Evolutionary conservation across 2,329 filamentous ascomycete species (phyloP), one percentile per base, ranked within the genome.

Genomic region (Knoxdaviesia capensis): DNA sequence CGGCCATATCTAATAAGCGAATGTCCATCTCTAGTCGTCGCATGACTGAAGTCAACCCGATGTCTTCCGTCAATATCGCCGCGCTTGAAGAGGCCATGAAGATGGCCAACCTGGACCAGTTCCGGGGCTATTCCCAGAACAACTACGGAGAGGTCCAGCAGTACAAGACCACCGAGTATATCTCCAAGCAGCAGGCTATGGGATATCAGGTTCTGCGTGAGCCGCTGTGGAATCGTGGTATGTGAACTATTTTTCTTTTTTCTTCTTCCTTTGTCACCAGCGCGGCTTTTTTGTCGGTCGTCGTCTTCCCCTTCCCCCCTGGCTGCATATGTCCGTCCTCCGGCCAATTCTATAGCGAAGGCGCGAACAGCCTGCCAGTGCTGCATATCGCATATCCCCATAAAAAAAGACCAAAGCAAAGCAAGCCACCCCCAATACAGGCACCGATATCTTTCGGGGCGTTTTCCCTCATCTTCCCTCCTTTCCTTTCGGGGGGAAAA

Each of bases 201-300:
- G 74, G 73, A 49, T 74, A 74, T 55, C 74, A 77, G 57, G 60
- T 78, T 44, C 61, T 78, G 44, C 60, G 64, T 41, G 70, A 78
- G 55, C 71, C 74, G 47, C 61, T 70, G 40, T 77, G 72, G 71
- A 78, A 78, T 54, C 77, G 76, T 64, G 73, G 74, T 76, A 60
- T 54, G 59, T 56, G 44, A 44, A 41, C 41, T 41, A 34, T 31
- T 40, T 42, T 39, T 35, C 38, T 38, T 39, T 41, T 38, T 45
- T 39, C 36, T 41, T 41, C 34, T 34, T 32, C 39, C 35, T 31
- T 40, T 34, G n/a, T 35, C 40, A 36, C 40, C 34, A 36, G 3
- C 20, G 3, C 3, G 20, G 20, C 20, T 41, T 41, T 37, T 39
- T 8, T 34, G 38, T 36, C 20, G 20, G 20, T 20, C 20, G 20